These are phyloP conservation scores for Xylariaceae sp. DNA, from an alignment of 2,329 filamentous ascomycete genomes.

Conservation along the genomic window DNA sequence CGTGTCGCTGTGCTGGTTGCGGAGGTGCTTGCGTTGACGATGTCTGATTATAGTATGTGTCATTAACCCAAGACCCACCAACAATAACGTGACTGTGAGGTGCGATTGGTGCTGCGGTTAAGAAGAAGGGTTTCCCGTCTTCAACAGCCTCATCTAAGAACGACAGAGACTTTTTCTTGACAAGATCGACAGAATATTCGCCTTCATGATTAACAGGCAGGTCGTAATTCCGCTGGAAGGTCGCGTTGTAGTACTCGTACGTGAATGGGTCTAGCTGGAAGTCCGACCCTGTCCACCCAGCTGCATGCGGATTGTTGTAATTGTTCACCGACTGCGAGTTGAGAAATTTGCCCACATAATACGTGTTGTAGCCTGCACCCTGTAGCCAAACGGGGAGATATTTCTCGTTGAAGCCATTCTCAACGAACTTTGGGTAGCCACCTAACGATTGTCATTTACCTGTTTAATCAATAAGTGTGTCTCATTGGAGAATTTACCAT, in stretches of 20 bases:
- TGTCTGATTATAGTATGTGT: neutral
- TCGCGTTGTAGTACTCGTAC: slow-evolving; percentile 8
- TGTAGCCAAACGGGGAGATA: slow-evolving; percentile 55
- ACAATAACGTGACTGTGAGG: slow-evolving; percentile 44
- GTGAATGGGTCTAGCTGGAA: slow-evolving; percentile 56
- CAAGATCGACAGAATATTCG: slow-evolving; percentile 44
- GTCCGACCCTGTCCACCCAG: slow-evolving; percentile 54
- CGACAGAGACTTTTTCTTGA: slow-evolving; percentile 52
- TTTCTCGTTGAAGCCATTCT: slow-evolving; percentile 47
- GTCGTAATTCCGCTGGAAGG: slow-evolving; percentile 6
- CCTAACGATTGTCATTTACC: slow-evolving; percentile 19
- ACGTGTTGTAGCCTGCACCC: slow-evolving; percentile 50
- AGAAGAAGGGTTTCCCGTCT: slow-evolving; percentile 56
- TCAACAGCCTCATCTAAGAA: slow-evolving; percentile 57
- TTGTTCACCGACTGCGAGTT: slow-evolving; percentile 55
- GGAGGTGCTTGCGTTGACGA: slow-evolving; percentile 31
- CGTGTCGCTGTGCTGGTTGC: slow-evolving; percentile 55
- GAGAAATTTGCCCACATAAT: slow-evolving; percentile 53
- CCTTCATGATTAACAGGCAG: slow-evolving; percentile 1
- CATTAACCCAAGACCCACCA: neutral
- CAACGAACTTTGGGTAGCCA: slow-evolving; percentile 49
- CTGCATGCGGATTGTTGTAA: slow-evolving; percentile 52
- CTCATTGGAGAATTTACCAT: slow-evolving; percentile 33
- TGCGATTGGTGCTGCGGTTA: slow-evolving; percentile 59
- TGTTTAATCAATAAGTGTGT: slow-evolving; percentile 4